Evolutionary conservation across 2,329 filamentous ascomycete genomes (phyloP).

Genomic region (Colletotrichum salicis): DNA sequence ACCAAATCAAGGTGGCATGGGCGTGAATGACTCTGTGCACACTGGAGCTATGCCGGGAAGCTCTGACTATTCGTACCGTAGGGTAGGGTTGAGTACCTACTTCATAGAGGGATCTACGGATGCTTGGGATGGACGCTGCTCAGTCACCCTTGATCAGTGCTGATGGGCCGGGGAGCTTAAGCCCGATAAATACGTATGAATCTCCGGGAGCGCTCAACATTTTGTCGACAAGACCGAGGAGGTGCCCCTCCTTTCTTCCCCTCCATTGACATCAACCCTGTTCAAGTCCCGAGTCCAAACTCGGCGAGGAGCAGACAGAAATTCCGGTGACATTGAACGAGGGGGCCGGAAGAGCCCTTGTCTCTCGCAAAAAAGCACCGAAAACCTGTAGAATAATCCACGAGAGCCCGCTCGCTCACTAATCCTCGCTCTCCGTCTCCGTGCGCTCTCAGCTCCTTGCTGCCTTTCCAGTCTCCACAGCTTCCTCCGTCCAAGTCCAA

Average conservation of each 20-base stretch:
- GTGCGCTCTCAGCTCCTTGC: slow-evolving; percentile 3
- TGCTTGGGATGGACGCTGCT: neutral
- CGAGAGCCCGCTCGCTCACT: neutral
- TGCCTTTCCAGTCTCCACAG: neutral
- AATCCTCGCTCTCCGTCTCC: neutral
- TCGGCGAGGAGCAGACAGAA: neutral
- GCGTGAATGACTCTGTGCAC: slow-evolving; percentile 32
- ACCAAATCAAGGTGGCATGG: slow-evolving; percentile 24
- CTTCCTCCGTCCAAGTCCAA: neutral
- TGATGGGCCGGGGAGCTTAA: slow-evolving; percentile 28
- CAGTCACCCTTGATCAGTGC: slow-evolving; percentile 1
- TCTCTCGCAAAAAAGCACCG: neutral
- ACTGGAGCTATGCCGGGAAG: slow-evolving; percentile 30
- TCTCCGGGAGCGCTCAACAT: slow-evolving; percentile 29
- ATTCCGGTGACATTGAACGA: slow-evolving; percentile 13
- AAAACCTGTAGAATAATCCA: slow-evolving; percentile 24
- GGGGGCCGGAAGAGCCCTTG: neutral
- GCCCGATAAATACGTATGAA: slow-evolving; percentile 29
- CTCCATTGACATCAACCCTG: slow-evolving; percentile 36
- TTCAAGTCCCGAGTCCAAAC: slow-evolving; percentile 20
- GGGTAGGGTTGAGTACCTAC: neutral
- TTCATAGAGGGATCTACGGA: neutral
- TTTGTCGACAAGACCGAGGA: slow-evolving; percentile 32
- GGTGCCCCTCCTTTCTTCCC: slow-evolving; percentile 23
- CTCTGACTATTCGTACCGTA: slow-evolving; percentile 11